phyloP scores from a whole-genome alignment of 2,329 filamentous ascomycete genomes.

The Neopestalotiopsis rosae region DNA sequence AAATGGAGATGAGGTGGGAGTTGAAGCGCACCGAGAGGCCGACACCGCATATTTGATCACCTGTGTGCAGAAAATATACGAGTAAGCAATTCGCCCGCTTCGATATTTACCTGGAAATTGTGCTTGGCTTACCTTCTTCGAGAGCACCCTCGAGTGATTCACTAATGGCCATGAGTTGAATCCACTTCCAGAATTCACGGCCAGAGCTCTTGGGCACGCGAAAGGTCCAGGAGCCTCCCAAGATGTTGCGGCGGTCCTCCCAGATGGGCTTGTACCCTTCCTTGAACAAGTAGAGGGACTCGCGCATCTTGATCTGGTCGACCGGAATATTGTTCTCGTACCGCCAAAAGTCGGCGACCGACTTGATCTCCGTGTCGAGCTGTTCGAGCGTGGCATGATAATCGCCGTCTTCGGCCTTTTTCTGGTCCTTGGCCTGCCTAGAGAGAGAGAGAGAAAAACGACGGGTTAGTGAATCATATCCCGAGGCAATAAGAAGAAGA shows the following conservation, averaged over 20 bases:
- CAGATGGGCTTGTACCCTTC: conserved; percentile 77
- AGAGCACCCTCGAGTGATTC: conserved; percentile 79
- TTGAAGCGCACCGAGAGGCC: conserved; percentile 89
- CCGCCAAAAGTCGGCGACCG: conserved; percentile 84
- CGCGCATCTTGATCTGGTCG: conserved; percentile 75
- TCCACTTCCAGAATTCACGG: conserved; percentile 79
- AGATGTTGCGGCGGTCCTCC: conserved; percentile 86
- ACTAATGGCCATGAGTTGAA: conserved; percentile 82
- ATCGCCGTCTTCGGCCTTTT: conserved; percentile 43
- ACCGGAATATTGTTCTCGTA: conserved; percentile 84
- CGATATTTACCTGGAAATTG: neutral
- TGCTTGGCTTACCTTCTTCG: conserved; percentile 62
- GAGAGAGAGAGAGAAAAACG: neutral
- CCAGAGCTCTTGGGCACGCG: conserved; percentile 78
- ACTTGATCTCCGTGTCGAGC: conserved; percentile 72
- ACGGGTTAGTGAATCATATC: neutral
- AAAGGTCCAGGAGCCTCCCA: conserved; percentile 92
- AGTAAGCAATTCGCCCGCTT: neutral
- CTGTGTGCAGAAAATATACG: conserved; percentile 45
- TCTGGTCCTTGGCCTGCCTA: conserved; percentile 52
- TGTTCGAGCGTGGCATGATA: conserved; percentile 65
- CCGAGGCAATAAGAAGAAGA: too few species aligned
- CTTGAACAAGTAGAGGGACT: conserved; percentile 82
- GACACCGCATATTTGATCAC: conserved; percentile 87
- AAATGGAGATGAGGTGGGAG: conserved; percentile 85